Conservation (phyloP, 768 basidiomycete species). For the Pluteus cervinus region DNA sequence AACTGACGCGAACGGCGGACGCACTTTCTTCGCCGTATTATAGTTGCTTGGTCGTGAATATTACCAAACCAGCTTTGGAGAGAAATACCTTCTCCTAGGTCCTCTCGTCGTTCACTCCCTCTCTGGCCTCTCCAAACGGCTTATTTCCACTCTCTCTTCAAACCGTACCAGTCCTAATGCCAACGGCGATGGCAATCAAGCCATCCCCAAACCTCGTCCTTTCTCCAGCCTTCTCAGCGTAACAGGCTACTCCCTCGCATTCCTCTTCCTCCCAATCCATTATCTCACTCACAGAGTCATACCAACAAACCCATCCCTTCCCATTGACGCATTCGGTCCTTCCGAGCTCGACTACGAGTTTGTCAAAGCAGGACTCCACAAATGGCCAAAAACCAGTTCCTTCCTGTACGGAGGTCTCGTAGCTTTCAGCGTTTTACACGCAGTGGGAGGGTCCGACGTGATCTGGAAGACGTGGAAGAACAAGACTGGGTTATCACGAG, state of each 20-base stretch:
- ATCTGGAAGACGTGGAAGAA: constrained; percentile 48
- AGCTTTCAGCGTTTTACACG: constrained; percentile 49
- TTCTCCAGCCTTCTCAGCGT: constrained; percentile 43
- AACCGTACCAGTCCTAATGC: too few relatives aligned
- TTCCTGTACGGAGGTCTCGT: constrained; percentile 60
- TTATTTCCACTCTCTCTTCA: constrained; percentile 33
- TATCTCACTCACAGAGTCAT: constrained; percentile 58
- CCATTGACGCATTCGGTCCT: constrained; percentile 59
- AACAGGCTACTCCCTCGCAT: constrained; percentile 55
- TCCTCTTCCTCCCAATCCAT: constrained; percentile 64
- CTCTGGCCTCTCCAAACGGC: constrained; percentile 53
- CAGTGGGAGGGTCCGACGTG: constrained; percentile 51
- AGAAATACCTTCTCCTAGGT: constrained; percentile 59
- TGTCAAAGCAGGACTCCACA: constrained; percentile 63
- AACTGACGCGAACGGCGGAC: too few relatives aligned
- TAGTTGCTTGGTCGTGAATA: constrained; percentile 82
- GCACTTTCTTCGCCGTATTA: background rate
- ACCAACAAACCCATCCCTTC: constrained; percentile 38
- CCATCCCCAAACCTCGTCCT: constrained; percentile 25
- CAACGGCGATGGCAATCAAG: too few relatives aligned
- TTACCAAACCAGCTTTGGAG: constrained; percentile 69
- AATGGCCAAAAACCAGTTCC: constrained; percentile 59
- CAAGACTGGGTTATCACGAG: constrained; percentile 19
- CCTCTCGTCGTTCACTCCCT: constrained; percentile 64
- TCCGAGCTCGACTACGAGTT: constrained; percentile 80